phyloP scores from a whole-genome alignment of 2,329 filamentous ascomycete genomes.

The Fusarium caatingaense region DNA sequence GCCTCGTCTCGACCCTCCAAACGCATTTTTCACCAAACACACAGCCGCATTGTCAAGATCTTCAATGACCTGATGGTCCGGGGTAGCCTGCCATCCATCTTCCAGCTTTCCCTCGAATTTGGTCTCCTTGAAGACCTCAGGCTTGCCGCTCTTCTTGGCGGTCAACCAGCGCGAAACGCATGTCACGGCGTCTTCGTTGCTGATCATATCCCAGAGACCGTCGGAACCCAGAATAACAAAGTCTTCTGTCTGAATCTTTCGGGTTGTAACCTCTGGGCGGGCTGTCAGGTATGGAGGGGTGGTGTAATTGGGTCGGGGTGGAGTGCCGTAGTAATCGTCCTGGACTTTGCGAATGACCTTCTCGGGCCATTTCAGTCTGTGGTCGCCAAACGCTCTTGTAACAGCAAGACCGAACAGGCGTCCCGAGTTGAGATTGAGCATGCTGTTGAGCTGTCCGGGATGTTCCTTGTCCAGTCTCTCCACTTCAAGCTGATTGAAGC shows the following conservation, averaged over 20 bases:
- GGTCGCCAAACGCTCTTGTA: constrained; percentile 75
- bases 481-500: constrained; percentile 69
- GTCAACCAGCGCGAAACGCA: constrained; percentile 67
- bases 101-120: constrained; percentile 32
- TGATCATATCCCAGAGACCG: constrained; percentile 73
- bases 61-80: constrained; percentile 76
- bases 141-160: constrained; percentile 42
- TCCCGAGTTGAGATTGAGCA: constrained; percentile 61
- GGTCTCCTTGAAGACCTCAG: constrained; percentile 40
- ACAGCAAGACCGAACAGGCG: constrained; percentile 71
- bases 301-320: constrained; percentile 56
- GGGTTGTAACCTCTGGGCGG: constrained; percentile 71
- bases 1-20: constrained; percentile 80
- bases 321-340: constrained; percentile 63
- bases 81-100: constrained; percentile 44
- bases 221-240: constrained; percentile 76
- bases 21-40: constrained; percentile 82
- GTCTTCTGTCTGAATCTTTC: constrained; percentile 58
- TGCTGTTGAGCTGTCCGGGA: constrained; percentile 69
- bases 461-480: constrained; percentile 66
- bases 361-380: constrained; percentile 73
- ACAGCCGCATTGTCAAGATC: constrained; percentile 82
- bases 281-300: constrained; percentile 77
- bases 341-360: constrained; percentile 51
- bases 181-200: constrained; percentile 66